Base-by-base conservation (phyloP, 352 stramenopile species). In the Phytophthora pini region DNA sequence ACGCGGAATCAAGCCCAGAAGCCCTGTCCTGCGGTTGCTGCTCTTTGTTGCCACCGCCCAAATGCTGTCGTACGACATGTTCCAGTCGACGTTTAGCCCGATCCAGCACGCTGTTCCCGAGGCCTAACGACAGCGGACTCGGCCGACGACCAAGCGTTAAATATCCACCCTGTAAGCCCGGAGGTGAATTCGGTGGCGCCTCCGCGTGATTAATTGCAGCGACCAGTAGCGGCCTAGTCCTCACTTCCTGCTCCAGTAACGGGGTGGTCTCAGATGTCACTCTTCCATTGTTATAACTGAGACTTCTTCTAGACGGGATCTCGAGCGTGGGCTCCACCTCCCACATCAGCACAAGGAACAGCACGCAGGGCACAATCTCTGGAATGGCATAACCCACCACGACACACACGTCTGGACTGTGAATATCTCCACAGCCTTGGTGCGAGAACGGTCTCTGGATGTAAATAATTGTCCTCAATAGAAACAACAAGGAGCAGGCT, bases 281-380 rank as follows among this genome's bases (percentile, higher is more conserved):
- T 20, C 66, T 41, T 20, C 55, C 62, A 17, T 70, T 76, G 26
- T 72, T 77, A 40, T 82, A 74, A 38, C 79, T 89, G 32, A 83
- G 76, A 32, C 77, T 83, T 20, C 82, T 61, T 4, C 78, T 65
- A 1, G 82, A 80, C 29, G 79, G 80, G 41, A 93, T 79, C 55
- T 88, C 77, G 31, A 93, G 62, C 39, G 84, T 77, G 11, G 87
- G 84, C 48, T 95, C 85, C 29, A 94, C 85, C 27, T 95, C 79
- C 84, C 84, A 93, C 87, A 95, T 94, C n/a, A 95, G 67, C 44
- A 91, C 67, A 1, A 95, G 61, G 56, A 95, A 95, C n/a, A 94
- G 67, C 41, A 70, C 64, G 56, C 82, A 89, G 0, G 87, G 85
- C 24, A 94, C 65, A 45, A 92, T 72, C 65, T 95, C 87, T 0